Percentiles rank a stretch among this genome's conserved stretches.
Conservation (phyloP, 441 rosid species). For the Lagerstroemia fauriei region DNA sequence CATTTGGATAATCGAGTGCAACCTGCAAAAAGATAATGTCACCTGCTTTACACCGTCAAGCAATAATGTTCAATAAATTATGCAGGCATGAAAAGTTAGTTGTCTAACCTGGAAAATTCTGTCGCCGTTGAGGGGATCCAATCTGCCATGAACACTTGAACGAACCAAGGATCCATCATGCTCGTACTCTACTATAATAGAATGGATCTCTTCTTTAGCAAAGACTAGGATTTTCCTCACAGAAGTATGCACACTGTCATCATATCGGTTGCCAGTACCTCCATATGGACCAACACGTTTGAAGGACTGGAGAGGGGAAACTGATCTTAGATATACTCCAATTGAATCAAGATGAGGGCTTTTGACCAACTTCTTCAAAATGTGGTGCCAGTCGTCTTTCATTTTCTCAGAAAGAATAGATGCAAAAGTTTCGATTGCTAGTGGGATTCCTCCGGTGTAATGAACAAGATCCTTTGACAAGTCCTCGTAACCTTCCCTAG, state of each 20-base stretch:
- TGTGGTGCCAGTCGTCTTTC: background rate
- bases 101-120: background rate
- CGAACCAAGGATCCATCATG: conserved; percentile 4
- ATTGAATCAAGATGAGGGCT: background rate
- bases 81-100: background rate
- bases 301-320: background rate
- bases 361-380: background rate
- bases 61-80: background rate
- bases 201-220: background rate
- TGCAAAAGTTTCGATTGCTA: background rate
- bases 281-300: background rate
- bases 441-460: conserved; percentile 1
- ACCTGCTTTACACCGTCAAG: no score
- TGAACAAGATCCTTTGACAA: background rate
- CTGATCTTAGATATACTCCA: conserved; percentile 6
- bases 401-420: background rate
- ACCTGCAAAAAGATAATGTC: background rate
- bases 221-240: background rate
- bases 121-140: no score
- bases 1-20: background rate
- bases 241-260: background rate
- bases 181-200: background rate
- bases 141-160: background rate
- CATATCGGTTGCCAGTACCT: background rate
- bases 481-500: background rate